These are phyloP conservation scores for Arthroderma sp. DNA, from an alignment of 2,329 filamentous ascomycete species.

Conservation along the genomic window DNA sequence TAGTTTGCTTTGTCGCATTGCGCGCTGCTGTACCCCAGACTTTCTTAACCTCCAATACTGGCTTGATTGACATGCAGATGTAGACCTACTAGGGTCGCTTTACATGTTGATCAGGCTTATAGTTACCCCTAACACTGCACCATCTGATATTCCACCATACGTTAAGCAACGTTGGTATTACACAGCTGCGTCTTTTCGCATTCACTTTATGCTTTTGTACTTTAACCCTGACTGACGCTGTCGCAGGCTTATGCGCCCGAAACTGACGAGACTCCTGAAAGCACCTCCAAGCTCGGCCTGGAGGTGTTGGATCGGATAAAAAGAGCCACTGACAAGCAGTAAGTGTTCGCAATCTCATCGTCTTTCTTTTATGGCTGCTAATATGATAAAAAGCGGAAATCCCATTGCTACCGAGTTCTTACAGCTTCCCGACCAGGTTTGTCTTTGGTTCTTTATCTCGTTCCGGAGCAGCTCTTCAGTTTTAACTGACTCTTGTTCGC, in stretches of 20 bases:
- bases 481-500: conserved; percentile 4
- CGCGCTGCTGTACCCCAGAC: too few relatives aligned
- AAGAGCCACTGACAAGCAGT: conserved; percentile 12
- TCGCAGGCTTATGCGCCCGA: conserved; percentile 14
- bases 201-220: too few relatives aligned
- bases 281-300: conserved; percentile 9
- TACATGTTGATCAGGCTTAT: too few relatives aligned
- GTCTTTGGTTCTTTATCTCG: conserved; percentile 6
- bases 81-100: too few relatives aligned
- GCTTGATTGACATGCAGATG: too few relatives aligned
- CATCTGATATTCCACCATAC: too few relatives aligned
- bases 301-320: conserved; percentile 11
- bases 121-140: too few relatives aligned
- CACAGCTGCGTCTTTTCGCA: too few relatives aligned
- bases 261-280: conserved; percentile 12
- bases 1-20: too few relatives aligned
- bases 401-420: conserved; percentile 64
- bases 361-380: neutral
- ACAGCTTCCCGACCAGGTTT: conserved; percentile 48
- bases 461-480: neutral
- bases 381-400: conserved; percentile 44
- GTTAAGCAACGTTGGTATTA: too few relatives aligned
- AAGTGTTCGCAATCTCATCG: conserved; percentile 1
- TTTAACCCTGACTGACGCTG: neutral
- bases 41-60: too few relatives aligned